Percentiles rank a stretch among this genome's conserved stretches.
Evolutionary conservation across 805 yeast genomes (phyloP).

Genomic region (Zygoascus biomembranicola): DNA sequence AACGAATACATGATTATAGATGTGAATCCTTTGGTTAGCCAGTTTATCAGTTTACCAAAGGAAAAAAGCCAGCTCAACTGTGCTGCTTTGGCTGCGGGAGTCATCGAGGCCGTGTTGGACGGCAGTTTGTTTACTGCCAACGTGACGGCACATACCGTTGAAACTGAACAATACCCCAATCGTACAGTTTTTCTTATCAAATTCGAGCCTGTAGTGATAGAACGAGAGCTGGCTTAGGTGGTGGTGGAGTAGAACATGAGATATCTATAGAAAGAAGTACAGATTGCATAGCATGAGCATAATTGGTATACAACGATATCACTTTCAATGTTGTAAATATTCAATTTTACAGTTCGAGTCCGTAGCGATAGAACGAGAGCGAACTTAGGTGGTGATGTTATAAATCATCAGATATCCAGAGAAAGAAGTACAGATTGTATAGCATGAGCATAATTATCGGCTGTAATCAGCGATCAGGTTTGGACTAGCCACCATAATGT

Average conservation of each 20-base stretch:
- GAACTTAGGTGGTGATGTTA: not conserved
- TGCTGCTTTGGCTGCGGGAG: slow-evolving; percentile 77
- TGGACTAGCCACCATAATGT: too few relatives aligned
- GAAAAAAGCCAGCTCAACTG: slow-evolving; percentile 73
- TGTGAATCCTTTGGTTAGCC: slow-evolving; percentile 60
- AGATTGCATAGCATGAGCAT: too few relatives aligned
- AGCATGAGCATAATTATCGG: too few relatives aligned
- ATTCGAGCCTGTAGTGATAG: slow-evolving; percentile 37
- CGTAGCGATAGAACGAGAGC: slow-evolving; percentile 16
- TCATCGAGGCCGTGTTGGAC: slow-evolving; percentile 75
- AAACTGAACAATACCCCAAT: slow-evolving; percentile 47
- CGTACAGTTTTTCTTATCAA: slow-evolving; percentile 71
- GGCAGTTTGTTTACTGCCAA: slow-evolving; percentile 61
- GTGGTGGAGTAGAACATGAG: too few relatives aligned
- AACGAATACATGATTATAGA: slow-evolving; percentile 75
- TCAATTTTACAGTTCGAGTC: slow-evolving; percentile 49
- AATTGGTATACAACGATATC: too few relatives aligned
- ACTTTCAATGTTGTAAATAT: too few relatives aligned
- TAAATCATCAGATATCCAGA: too few relatives aligned
- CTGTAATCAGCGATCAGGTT: too few relatives aligned
- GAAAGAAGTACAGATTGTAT: too few relatives aligned
- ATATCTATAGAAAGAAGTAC: too few relatives aligned
- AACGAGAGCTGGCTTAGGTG: slow-evolving; percentile 10
- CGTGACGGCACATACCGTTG: slow-evolving; percentile 78
- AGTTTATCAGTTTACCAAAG: slow-evolving; percentile 67